These are phyloP conservation scores for Annulohypoxylon nitens DNA, from an alignment of 495 filamentous ascomycete species.

Conservation along the genomic window DNA sequence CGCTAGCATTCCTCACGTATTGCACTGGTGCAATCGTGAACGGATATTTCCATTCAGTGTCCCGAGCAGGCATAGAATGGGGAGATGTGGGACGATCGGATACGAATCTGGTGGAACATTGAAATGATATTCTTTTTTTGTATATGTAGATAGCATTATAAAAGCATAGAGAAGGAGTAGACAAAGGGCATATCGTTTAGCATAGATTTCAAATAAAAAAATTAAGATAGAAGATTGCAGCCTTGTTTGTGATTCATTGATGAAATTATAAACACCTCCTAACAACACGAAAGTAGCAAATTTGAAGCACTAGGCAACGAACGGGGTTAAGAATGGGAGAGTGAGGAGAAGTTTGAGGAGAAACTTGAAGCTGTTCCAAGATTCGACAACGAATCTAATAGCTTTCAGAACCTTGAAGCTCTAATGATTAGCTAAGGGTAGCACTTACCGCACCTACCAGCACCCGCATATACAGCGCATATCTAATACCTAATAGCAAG, in stretches of 20 bases:
- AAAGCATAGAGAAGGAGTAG: conserved; percentile 16
- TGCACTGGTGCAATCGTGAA: conserved; percentile 19
- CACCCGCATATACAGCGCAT: neutral
- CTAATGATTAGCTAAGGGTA: neutral
- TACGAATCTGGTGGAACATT: conserved; percentile 17
- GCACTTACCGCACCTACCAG: conserved; percentile 1
- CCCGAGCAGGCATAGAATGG: conserved; percentile 6
- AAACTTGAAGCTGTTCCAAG: neutral
- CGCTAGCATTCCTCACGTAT: conserved; percentile 22
- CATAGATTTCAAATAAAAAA: conserved; percentile 15
- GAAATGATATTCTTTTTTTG: conserved; percentile 24
- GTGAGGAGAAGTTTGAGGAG: neutral
- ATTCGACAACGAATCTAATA: neutral
- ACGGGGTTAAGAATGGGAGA: neutral
- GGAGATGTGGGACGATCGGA: conserved; percentile 4
- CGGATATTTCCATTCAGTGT: conserved; percentile 7
- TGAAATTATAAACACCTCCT: neutral
- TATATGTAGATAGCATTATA: conserved; percentile 29
- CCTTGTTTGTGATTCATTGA: neutral
- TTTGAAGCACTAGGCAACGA: neutral
- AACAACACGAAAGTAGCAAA: neutral
- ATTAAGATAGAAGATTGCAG: neutral
- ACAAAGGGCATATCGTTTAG: conserved; percentile 21
- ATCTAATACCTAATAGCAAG: neutral
- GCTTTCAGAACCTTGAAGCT: neutral